Conservation (phyloP, 140 eudicot genomes). For the Artemisia princeps region DNA sequence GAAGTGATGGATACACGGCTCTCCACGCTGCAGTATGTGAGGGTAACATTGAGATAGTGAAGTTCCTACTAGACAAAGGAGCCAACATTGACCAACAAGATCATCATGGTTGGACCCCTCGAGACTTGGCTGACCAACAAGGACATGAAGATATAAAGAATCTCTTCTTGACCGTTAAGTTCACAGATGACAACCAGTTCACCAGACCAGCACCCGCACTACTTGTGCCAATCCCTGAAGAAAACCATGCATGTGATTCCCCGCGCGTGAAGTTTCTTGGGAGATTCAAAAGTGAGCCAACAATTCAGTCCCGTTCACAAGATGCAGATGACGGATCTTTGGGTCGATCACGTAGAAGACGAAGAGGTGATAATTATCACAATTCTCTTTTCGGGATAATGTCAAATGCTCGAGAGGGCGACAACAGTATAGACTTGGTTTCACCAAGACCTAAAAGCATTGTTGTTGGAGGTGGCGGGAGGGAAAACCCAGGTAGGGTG, state of each 20-base stretch:
- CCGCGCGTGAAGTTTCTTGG: conserved; percentile 51
- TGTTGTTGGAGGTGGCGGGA: not conserved
- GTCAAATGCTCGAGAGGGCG: conserved; percentile 55
- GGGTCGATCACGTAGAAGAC: conserved; percentile 39
- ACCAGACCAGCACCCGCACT: conserved; percentile 32
- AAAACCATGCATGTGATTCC: conserved; percentile 24
- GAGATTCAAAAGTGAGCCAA: conserved; percentile 64
- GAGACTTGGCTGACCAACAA: conserved; percentile 87
- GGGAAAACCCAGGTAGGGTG: conserved; percentile 41
- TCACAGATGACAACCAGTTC: conserved; percentile 17
- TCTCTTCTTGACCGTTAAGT: conserved; percentile 38
- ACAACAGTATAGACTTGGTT: conserved; percentile 31
- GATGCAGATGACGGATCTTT: conserved; percentile 33
- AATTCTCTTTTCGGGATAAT: conserved; percentile 86
- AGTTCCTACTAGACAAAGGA: conserved; percentile 54
- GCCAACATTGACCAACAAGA: conserved; percentile 49
- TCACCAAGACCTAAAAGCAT: conserved; percentile 30
- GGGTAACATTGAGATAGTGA: conserved; percentile 61
- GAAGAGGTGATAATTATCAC: conserved; percentile 48
- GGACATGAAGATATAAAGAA: conserved; percentile 70
- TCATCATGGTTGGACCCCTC: conserved; percentile 64
- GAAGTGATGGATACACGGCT: conserved; percentile 56
- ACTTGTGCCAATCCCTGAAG: conserved; percentile 33
- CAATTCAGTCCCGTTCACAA: conserved; percentile 22
- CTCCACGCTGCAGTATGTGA: conserved; percentile 83